Conservation (phyloP, 2,329 filamentous ascomycete species). For the Pseudocercospora macadamiae region DNA sequence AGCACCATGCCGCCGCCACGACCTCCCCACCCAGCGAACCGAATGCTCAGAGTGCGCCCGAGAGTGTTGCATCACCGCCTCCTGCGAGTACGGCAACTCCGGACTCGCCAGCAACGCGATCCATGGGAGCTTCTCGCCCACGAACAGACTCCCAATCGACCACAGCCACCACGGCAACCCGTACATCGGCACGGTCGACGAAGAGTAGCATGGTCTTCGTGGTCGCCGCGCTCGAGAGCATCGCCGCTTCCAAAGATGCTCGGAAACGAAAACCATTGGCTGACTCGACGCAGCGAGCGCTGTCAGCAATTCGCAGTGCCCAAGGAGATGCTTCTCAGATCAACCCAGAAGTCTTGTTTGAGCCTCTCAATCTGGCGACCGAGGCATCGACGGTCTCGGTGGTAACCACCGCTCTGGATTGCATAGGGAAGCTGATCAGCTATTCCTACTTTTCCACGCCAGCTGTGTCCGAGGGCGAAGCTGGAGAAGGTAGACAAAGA, state of each 20-base stretch:
- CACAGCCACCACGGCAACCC: slow-evolving; percentile 52
- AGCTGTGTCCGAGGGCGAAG: slow-evolving; percentile 47
- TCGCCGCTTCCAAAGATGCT: slow-evolving; percentile 88
- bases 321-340: slow-evolving; percentile 77
- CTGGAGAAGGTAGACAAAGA: slow-evolving; percentile 20
- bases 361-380: slow-evolving; percentile 85
- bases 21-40: slow-evolving; percentile 7
- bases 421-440: slow-evolving; percentile 97
- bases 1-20: background rate
- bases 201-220: slow-evolving; percentile 97
- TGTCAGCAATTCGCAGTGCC: slow-evolving; percentile 75
- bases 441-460: slow-evolving; percentile 92
- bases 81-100: slow-evolving; percentile 25
- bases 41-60: slow-evolving; percentile 14
- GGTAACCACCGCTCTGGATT: slow-evolving; percentile 89
- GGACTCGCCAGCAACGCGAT: slow-evolving; percentile 24
- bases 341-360: slow-evolving; percentile 89
- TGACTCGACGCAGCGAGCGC: slow-evolving; percentile 78
- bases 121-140: slow-evolving; percentile 38
- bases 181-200: slow-evolving; percentile 56
- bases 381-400: slow-evolving; percentile 83
- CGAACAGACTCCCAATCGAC: slow-evolving; percentile 63
- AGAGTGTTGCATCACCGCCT: slow-evolving; percentile 20
- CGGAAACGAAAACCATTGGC: slow-evolving; percentile 81
- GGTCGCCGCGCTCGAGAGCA: slow-evolving; percentile 87